Conservation (phyloP, 306 rosid species). For the Vigna nakashimae region DNA sequence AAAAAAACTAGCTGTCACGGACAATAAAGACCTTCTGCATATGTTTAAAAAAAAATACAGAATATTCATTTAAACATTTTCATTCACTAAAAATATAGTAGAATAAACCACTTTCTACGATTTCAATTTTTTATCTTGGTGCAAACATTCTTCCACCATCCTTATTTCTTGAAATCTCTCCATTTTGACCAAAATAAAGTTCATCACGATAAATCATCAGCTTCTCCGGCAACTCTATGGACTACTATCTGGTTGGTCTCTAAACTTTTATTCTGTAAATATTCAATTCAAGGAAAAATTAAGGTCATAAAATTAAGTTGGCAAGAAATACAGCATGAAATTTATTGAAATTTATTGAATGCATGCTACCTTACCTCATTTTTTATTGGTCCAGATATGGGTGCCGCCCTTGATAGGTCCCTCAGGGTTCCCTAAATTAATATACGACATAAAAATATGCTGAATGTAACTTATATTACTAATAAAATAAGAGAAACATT, state of each 20-base stretch:
- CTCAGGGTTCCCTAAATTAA: constrained; percentile 67
- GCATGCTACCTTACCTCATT: constrained; percentile 51
- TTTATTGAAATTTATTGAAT: constrained; percentile 4
- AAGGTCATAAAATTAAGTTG: constrained; percentile 4
- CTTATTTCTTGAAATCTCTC: constrained; percentile 32
- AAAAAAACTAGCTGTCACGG: constrained; percentile 15
- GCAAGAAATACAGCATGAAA: neutral
- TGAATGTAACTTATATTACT: constrained; percentile 6
- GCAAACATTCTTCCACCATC: constrained; percentile 32
- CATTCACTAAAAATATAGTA: neutral
- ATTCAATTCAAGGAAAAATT: constrained; percentile 26
- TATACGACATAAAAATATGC: neutral
- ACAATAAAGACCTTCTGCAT: constrained; percentile 22
- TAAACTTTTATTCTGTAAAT: constrained; percentile 50
- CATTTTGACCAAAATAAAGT: constrained; percentile 6
- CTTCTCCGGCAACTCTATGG: constrained; percentile 41
- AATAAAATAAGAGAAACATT: constrained; percentile 7
- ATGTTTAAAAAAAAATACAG: constrained; percentile 39
- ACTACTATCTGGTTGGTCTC: constrained; percentile 53
- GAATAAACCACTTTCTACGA: constrained; percentile 21
- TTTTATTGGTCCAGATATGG: constrained; percentile 57
- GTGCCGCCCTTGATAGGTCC: constrained; percentile 66
- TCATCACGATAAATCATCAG: constrained; percentile 37
- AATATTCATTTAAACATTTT: constrained; percentile 34
- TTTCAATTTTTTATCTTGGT: constrained; percentile 18